Percentiles rank a stretch among this genome's conserved stretches.
Evolutionary conservation across 352 stramenopile species (phyloP).

Genomic region (Pythium plurisporium): DNA sequence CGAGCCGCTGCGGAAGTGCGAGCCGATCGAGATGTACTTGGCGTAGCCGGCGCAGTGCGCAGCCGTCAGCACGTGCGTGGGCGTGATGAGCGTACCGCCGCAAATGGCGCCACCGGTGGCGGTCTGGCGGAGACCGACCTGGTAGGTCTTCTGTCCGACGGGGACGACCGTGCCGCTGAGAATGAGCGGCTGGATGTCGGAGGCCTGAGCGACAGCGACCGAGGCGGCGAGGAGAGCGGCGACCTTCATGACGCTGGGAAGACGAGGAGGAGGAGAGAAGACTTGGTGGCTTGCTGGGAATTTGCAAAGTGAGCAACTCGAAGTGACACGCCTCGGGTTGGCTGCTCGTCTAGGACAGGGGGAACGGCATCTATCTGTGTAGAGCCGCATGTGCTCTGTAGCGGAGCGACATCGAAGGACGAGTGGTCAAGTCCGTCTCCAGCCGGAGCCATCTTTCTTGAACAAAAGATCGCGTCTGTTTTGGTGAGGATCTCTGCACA

Average conservation of each 20-base stretch:
- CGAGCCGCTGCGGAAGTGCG: conserved; percentile 46
- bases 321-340: too few relatives aligned
- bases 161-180: conserved; percentile 40
- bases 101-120: conserved; percentile 19
- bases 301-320: conserved; percentile 11
- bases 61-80: conserved; percentile 37
- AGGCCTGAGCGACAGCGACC: background rate
- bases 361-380: too few relatives aligned
- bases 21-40: conserved; percentile 45
- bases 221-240: background rate
- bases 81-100: conserved; percentile 43
- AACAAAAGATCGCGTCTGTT: too few relatives aligned
- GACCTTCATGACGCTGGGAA: conserved; percentile 9
- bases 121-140: conserved; percentile 19
- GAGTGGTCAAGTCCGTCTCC: too few relatives aligned
- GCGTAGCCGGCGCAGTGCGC: conserved; percentile 49
- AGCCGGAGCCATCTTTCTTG: too few relatives aligned
- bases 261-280: too few relatives aligned
- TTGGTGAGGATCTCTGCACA: too few relatives aligned
- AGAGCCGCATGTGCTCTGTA: too few relatives aligned
- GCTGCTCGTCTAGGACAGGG: too few relatives aligned
- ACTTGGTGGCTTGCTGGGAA: conserved; percentile 1
- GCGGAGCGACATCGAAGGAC: too few relatives aligned
- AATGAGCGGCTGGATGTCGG: conserved; percentile 34
- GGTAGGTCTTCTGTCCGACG: conserved; percentile 33